Conservation (phyloP, 179 eudicot species). For the Heliamphora ciliata region DNA sequence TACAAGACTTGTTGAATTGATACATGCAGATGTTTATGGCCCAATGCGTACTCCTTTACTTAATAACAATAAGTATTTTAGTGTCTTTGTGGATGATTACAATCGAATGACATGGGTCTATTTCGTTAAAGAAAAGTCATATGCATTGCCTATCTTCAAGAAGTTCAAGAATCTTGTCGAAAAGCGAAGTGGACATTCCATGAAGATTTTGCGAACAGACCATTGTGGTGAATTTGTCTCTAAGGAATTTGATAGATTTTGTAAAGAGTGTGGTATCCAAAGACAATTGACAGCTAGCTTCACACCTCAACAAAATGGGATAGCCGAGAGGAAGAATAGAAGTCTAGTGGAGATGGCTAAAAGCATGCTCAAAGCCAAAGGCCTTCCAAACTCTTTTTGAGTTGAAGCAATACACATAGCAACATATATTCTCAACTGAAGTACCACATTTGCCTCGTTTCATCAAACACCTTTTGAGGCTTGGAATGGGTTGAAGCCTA, state of each 20-base stretch:
- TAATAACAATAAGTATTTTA: neutral
- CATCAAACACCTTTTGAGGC: neutral
- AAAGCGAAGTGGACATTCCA: neutral
- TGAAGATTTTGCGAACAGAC: neutral
- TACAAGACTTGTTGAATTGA: neutral
- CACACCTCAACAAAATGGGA: neutral
- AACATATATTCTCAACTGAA: neutral
- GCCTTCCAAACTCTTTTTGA: neutral
- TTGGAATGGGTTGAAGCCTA: neutral
- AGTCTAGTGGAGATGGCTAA: neutral
- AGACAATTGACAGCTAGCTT: neutral
- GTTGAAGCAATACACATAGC: neutral
- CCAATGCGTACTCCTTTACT: neutral
- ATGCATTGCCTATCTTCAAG: neutral
- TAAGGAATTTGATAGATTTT: neutral
- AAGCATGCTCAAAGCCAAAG: neutral
- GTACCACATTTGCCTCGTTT: neutral
- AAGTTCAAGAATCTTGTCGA: neutral
- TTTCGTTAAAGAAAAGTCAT: neutral
- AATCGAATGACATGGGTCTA: neutral
- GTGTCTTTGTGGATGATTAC: neutral
- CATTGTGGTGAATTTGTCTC: neutral
- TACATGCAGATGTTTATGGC: neutral
- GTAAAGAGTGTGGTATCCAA: neutral
- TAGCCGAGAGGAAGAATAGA: neutral